phyloP scores from a whole-genome alignment of 2,329 filamentous ascomycete species.

The Coniochaeta hoffmannii region DNA sequence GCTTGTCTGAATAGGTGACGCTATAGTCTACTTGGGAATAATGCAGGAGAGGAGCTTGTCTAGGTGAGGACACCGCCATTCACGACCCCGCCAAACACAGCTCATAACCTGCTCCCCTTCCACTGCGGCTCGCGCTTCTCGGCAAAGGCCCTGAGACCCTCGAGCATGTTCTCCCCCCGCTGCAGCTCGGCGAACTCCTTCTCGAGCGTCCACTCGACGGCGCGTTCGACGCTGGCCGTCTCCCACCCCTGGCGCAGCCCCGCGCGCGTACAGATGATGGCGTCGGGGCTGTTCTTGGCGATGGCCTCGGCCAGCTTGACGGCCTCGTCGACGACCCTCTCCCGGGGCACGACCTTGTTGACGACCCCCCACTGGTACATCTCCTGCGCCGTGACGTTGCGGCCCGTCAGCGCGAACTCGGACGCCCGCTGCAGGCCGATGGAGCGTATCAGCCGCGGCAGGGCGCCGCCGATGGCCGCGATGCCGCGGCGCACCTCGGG shows the following conservation, averaged over 20 bases:
- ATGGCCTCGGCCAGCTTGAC: conserved; percentile 55
- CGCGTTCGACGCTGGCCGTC: conserved; percentile 45
- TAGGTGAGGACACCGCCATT: too few species aligned
- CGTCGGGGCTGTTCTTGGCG: conserved; percentile 63
- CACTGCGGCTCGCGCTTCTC: conserved; percentile 67
- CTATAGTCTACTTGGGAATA: too few species aligned
- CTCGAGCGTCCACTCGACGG: conserved; percentile 51
- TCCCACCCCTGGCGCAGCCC: conserved; percentile 71
- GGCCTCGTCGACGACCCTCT: conserved; percentile 47
- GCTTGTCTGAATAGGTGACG: too few species aligned
- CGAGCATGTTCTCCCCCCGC: conserved; percentile 64
- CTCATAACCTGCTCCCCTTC: conserved; percentile 55
- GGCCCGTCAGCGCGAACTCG: conserved; percentile 63
- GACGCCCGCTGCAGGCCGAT: conserved; percentile 63
- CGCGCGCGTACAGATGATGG: conserved; percentile 63
- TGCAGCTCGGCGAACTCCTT: conserved; percentile 52
- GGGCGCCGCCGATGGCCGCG: conserved; percentile 61
- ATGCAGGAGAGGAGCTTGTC: background rate
- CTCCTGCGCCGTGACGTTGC: conserved; percentile 50
- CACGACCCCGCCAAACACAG: background rate
- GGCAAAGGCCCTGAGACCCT: conserved; percentile 69
- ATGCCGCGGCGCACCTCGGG: conserved; percentile 59
- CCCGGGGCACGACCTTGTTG: conserved; percentile 52
- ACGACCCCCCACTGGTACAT: conserved; percentile 61
- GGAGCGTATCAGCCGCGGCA: conserved; percentile 58